Evolutionary conservation across 179 eudicot species (phyloP), one percentile per base, ranked within the genome.

Genomic region (Monotropa hypopitys): DNA sequence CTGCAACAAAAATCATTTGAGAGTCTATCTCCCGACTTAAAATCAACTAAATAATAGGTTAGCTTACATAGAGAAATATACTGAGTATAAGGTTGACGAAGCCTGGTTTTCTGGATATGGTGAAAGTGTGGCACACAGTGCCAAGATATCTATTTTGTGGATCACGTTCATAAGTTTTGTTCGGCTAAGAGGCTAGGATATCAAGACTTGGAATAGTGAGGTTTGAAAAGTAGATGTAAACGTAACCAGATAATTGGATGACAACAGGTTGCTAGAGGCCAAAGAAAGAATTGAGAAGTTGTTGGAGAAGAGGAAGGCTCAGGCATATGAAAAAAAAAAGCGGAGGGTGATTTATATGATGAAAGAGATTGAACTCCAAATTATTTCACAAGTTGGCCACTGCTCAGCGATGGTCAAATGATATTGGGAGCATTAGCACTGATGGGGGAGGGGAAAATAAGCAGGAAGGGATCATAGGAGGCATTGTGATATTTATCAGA

Each of bases 1-100:
- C 98, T 94, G 82, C 57, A 78, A 51, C 23, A 74, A 57, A 78
- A 70, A 77, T 28, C 32, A 76, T 26, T 66, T 47, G 26, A 59
- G 21, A 46, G 46, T 71, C 59, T 33, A 54, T 47, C 23, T 68
- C 70, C 77, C 26, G 28, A 28, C 46, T n/a, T 49, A 7, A 62
- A 42, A 76, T 33, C 43, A 33, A 47, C 61, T 20, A 42, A 49
- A 21, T 3, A 16, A 42, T 30, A 10, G 57, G 23, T 76, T 23
- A 33, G 45, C 23, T 7, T 32, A 13, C 77, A 23, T 21, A 35
- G 9, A 16, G 15, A 11, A 70, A 23, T 70, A 28, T n/a, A 38
- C 18, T 40, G 30, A 68, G 50, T 3, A 28, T 4, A 12, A 2
- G 42, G 10, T 26, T 32, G 69, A 63, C 9, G 9, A 32, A 63